Conservation (phyloP, 352 stramenopile genomes). For the Pilasporangium apinafurcum region DNA sequence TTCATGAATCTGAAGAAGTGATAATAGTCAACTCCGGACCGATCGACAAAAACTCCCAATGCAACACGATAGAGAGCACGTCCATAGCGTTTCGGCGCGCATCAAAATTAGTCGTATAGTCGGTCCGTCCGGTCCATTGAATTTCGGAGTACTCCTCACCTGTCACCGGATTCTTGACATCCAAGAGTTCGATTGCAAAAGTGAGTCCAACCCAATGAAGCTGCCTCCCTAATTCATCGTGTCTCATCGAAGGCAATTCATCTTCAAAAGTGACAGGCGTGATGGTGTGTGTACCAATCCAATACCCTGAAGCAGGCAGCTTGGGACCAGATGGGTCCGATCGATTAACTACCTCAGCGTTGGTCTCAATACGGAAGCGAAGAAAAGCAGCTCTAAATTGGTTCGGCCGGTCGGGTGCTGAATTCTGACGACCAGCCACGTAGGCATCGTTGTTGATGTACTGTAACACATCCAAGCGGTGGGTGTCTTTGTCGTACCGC, state of each 20-base stretch:
- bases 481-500: slow-evolving; percentile 41
- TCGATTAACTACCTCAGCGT: no score
- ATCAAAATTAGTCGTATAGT: slow-evolving; percentile 38
- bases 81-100: slow-evolving; percentile 37
- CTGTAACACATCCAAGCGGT: slow-evolving; percentile 41
- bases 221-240: slow-evolving; percentile 9
- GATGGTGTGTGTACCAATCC: slow-evolving; percentile 38
- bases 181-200: slow-evolving; percentile 35
- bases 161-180: slow-evolving; percentile 19
- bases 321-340: no score
- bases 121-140: slow-evolving; percentile 36
- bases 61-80: slow-evolving; percentile 37
- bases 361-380: slow-evolving; percentile 35
- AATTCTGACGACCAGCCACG: slow-evolving; percentile 37
- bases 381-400: slow-evolving; percentile 43
- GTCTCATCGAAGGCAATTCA: background rate
- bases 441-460: slow-evolving; percentile 26
- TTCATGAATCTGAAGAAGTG: no score
- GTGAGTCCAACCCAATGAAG: slow-evolving; percentile 38
- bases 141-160: slow-evolving; percentile 29
- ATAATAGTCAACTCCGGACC: no score
- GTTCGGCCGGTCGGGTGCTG: slow-evolving; percentile 18
- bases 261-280: slow-evolving; percentile 5
- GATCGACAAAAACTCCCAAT: slow-evolving; percentile 42
- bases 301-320: slow-evolving; percentile 28